A percentile compares a stretch with the other conserved stretches of the same genome.
These are phyloP conservation scores for Ensete ventricosum DNA, from an alignment of 176 grass and related monocot species.

Conservation along the genomic window DNA sequence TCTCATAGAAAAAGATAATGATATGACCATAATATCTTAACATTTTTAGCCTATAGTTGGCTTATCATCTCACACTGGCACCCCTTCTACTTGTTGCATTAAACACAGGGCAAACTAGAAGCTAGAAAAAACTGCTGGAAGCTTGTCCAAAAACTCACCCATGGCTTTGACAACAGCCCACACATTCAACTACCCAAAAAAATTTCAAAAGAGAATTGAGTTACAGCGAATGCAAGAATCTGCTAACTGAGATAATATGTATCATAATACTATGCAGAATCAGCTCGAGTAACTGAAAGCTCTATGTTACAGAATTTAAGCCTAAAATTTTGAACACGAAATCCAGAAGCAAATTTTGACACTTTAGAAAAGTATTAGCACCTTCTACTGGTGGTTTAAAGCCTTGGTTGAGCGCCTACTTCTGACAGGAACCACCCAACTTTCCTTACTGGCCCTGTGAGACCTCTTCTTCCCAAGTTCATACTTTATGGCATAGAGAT, in stretches of 20 bases:
- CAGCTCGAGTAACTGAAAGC: background rate
- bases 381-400: conserved; percentile 16
- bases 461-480: conserved; percentile 56
- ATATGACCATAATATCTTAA: too few species aligned
- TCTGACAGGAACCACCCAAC: conserved; percentile 24
- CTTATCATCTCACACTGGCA: too few species aligned
- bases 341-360: conserved; percentile 2
- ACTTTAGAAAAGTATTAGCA: background rate
- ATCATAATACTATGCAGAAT: background rate
- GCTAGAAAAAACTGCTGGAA: too few species aligned
- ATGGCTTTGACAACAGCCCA: too few species aligned
- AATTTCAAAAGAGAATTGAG: too few species aligned
- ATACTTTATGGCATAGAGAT: conserved; percentile 65
- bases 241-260: background rate
- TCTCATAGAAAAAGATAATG: too few species aligned
- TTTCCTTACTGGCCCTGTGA: conserved; percentile 29
- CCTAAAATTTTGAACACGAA: background rate
- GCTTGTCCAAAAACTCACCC: too few species aligned
- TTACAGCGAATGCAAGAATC: too few species aligned
- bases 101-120: too few species aligned
- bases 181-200: too few species aligned
- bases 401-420: conserved; percentile 30
- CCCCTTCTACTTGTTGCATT: too few species aligned
- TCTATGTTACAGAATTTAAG: background rate
- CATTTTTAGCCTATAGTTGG: too few species aligned